phyloP scores from a whole-genome alignment of 139 green algal species.

The Gonium pectorale region DNA sequence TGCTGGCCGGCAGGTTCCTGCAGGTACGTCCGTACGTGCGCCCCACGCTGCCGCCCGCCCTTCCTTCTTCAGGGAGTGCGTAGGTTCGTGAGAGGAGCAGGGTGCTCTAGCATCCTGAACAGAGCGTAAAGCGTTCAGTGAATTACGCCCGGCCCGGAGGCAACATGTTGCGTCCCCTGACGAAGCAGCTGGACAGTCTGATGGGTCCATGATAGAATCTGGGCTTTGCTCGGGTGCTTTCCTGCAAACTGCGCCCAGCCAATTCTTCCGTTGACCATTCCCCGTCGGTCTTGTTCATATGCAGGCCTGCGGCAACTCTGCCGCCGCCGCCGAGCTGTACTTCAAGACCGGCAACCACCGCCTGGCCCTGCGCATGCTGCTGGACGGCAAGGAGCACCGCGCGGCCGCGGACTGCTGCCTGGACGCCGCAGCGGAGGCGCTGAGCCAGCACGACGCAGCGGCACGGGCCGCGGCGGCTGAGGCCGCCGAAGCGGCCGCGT shows the following conservation, averaged over 20 bases:
- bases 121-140: no score
- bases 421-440: conserved; percentile 7
- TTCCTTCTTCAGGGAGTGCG: background rate
- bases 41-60: no score
- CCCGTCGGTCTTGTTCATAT: no score
- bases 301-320: conserved; percentile 21
- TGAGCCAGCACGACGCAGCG: background rate
- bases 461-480: background rate
- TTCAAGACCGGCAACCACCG: conserved; percentile 8
- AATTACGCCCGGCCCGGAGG: no score
- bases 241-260: no score
- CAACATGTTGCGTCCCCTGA: no score
- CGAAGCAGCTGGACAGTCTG: no score
- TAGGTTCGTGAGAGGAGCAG: no score
- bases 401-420: conserved; percentile 19
- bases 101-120: no score
- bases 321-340: background rate
- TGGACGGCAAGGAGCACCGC: conserved; percentile 5
- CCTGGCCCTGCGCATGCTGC: background rate
- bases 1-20: conserved; percentile 17
- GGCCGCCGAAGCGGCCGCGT: background rate
- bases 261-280: no score
- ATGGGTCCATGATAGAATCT: no score
- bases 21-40: background rate
- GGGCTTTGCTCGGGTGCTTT: no score